Evolutionary conservation across 768 basidiomycete species (phyloP), one percentile per base, ranked within the genome.

Genomic region (Lactifluus subvellereus): DNA sequence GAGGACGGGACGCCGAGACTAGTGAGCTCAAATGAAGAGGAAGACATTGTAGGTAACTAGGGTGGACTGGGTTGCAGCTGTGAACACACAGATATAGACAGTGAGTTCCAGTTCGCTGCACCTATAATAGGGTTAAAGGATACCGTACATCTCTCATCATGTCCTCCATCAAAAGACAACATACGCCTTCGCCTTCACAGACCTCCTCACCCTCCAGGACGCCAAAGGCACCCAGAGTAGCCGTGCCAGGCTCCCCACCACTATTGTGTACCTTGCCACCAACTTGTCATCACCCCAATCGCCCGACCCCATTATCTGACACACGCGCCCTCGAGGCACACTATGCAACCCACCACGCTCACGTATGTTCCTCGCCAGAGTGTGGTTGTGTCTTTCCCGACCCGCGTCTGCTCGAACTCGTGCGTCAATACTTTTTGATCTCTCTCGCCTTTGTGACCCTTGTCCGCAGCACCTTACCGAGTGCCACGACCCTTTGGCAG

Each of bases 311-410:
- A n/a, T 79, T 94, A 49, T 76, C 79, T 2, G 80, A 81, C 68
- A 80, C 84, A 50, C 80, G 79, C 45, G 91, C 91, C 65, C 80
- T 94, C 8, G 91, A 94, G 69, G 73, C 81, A 48, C 93, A 94
- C 74, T 94, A 94, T 71, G 87, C 87, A 38, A 88, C 79, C 18
- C 90, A 87, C 70, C 90, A 92, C 70, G 87, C 90, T 0, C 89
- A 91, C 72, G 88, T 94, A 1, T 91, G 91, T 68, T 88, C 85
- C 68, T 77, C 82, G 60, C 71, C 72, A 10, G 80, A 80, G 3
- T 96, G 93, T 74, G 80, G 82, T 20, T 86, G 84, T 72, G 89
- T 94, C 11, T 96, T 95, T 73, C 92, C 94, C 14, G 92, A 94
- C 70, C 84, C 84, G 56, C 77, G 86, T 54, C 72, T 94, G 33